Base-by-base conservation (phyloP, 2,329 filamentous ascomycete genomes). In the Colletotrichum sp. region DNA sequence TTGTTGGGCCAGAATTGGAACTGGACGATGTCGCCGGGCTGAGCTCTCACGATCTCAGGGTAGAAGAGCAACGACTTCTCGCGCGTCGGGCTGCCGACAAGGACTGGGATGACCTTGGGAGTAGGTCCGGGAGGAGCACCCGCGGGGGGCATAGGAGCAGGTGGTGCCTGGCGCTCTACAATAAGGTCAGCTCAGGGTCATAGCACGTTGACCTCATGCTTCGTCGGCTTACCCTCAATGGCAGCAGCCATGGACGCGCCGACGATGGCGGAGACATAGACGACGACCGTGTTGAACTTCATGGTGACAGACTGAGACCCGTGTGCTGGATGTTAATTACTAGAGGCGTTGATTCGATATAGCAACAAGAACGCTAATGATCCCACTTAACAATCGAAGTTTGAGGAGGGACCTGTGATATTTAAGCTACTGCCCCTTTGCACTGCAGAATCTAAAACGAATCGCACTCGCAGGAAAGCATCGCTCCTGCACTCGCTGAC, bases 31-130 rank as follows among this genome's bases (percentile, higher is more conserved):
- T 86, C 84, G n/a, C 84, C 84, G 1, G 80, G 77, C 0, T 78
- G 76, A 2, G 83, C 84, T 27, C 62, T 73, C 9, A 85, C 76
- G 3, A 78, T 68, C 47, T 85, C 85, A 0, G 84, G 84, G 7
- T 84, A 79, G 59, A 84, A 85, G 72, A 84, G 87, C 68, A 93
- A 83, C 12, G 71, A 73, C 47, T 73, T 73, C 65, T 85, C 85
- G 76, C 88, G 86, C 78, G 89, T 89, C 75, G 86, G 83, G 24
- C 71, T 73, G 74, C 90, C 89, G 68, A 95, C 93, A 75, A 90
- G 88, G 68, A 95, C 90, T 70, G 71, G 68, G 29, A 73, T 71
- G 21, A 73, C 71, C 61, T 79, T 73, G 8, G 71, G 71, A 9
- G 62, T 67, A 8, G 71, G 71, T 1, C 43, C 43, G 21, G 71